Base-by-base conservation (phyloP, 371 early-diverging fungal genomes). In the Dinochytrium kinnereticum region DNA sequence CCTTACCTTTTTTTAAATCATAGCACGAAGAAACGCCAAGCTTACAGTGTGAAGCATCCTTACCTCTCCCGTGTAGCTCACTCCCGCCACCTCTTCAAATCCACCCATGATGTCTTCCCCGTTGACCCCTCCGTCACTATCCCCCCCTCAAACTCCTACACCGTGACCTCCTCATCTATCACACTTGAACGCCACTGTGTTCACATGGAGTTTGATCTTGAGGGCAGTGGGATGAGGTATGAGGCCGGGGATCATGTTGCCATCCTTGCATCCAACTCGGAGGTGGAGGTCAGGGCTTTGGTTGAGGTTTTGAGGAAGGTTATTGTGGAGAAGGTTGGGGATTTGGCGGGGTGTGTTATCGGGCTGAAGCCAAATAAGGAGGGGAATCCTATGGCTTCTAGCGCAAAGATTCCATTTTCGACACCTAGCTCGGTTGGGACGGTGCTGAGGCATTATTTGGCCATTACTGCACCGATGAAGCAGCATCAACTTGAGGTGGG, bases 181-280 rank as follows among this genome's bases (percentile, higher is more conserved):
- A 44, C 70, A 82, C 67, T 87, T 37, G 91, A 90, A 65, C 93
- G 98, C 59, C 88, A 93, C 73, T 94, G 96, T 78, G 79, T 96
- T 67, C 99, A 98, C 81, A 78, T 97, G 72, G 99, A 98, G 73
- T 84, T 98, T 15, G 97, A 96, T 73, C 85, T 97, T 39, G 73
- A 83, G 2, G 92, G 89, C 51, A 89, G 92, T 21, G 93, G 92
- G 31, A 78, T 98, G 71, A 82, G 78, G 30, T 98, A 98, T 76
- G 88, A 91, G 68, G 86, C 96, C 10, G 99, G 99, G 59, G 99
- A 98, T 77, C 98, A 98, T 76, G 86, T 96, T 68, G 98, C 95
- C n/a, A 85, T 98, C 59, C 96, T 91, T 89, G 93, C 98, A 0
- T 86, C 89, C 28, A 98, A 98, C 80, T 85, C 90, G 50, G 93